Evolutionary conservation across 2,329 filamentous ascomycete species (phyloP).

Genomic region (Boeremia lycopersici): DNA sequence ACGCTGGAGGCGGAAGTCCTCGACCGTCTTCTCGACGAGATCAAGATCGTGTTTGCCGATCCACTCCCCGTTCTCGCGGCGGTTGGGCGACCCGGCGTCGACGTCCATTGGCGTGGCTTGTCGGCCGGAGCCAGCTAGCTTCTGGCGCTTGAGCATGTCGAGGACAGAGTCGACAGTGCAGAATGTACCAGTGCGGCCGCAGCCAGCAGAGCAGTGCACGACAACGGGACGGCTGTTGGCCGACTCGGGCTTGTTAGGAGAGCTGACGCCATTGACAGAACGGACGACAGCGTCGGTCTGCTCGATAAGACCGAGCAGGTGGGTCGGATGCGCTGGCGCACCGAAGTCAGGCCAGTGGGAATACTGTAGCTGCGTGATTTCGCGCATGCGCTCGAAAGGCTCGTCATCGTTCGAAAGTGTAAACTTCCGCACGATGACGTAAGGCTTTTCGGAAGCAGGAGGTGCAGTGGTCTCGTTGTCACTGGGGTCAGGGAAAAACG

Average conservation of each 20-base stretch:
- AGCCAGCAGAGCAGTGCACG: slow-evolving; percentile 95
- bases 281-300: slow-evolving; percentile 76
- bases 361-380: slow-evolving; percentile 94
- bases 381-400: slow-evolving; percentile 84
- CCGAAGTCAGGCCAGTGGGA: slow-evolving; percentile 98
- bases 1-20: slow-evolving; percentile 86
- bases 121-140: slow-evolving; percentile 45
- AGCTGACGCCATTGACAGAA: slow-evolving; percentile 50
- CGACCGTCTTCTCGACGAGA: slow-evolving; percentile 83
- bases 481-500: slow-evolving; percentile 20
- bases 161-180: slow-evolving; percentile 96
- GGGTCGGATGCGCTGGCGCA: slow-evolving; percentile 83
- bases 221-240: slow-evolving; percentile 71
- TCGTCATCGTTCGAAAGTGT: slow-evolving; percentile 75
- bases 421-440: slow-evolving; percentile 86
- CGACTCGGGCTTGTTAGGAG: slow-evolving; percentile 63
- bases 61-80: slow-evolving; percentile 64
- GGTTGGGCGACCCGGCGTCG: slow-evolving; percentile 26
- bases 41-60: slow-evolving; percentile 74
- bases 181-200: slow-evolving; percentile 93
- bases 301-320: slow-evolving; percentile 88
- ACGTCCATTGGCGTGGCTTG: slow-evolving; percentile 53
- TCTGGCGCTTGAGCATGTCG: slow-evolving; percentile 94
- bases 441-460: slow-evolving; percentile 65
- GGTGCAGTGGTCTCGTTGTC: slow-evolving; percentile 30